These are phyloP conservation scores for Stipa capillata DNA, from an alignment of 176 grass and related monocot species.

Conservation along the genomic window DNA sequence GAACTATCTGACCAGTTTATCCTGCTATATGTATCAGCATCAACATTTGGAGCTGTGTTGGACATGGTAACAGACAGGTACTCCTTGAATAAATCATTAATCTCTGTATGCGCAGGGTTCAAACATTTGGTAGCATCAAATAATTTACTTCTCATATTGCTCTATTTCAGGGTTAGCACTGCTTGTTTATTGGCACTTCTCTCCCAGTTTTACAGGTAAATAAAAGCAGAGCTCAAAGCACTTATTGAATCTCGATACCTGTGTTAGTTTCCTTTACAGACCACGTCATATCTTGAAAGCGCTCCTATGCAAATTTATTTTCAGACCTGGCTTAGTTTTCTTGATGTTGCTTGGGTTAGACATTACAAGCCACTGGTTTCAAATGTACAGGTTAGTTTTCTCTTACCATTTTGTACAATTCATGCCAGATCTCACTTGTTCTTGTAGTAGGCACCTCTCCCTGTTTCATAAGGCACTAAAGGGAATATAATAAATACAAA, in stretches of 20 bases:
- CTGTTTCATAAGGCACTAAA: neutral
- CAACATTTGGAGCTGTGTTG: constrained; percentile 97
- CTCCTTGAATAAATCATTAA: constrained; percentile 16
- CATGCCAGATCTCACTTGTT: neutral
- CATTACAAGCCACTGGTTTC: constrained; percentile 95
- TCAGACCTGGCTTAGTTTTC: constrained; percentile 84
- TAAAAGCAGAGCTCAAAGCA: neutral
- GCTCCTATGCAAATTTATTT: constrained; percentile 21
- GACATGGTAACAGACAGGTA: constrained; percentile 99
- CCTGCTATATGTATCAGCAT: constrained; percentile 51
- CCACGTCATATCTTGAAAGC: neutral
- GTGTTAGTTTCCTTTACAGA: neutral
- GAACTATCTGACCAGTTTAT: constrained; percentile 14
- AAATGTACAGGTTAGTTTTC: constrained; percentile 87
- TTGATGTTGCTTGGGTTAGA: constrained; percentile 85
- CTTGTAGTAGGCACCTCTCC: neutral
- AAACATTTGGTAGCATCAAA: constrained; percentile 3
- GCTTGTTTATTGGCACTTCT: constrained; percentile 87
- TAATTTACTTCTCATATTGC: constrained; percentile 23
- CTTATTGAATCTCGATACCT: neutral
- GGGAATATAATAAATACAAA: neutral
- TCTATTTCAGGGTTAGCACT: constrained; percentile 85
- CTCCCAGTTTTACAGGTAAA: constrained; percentile 87
- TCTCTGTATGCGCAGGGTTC: neutral
- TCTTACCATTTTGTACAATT: neutral